Evolutionary conservation across 164 flowering plant species (phyloP).

Genomic region (Vitis labrusca): DNA sequence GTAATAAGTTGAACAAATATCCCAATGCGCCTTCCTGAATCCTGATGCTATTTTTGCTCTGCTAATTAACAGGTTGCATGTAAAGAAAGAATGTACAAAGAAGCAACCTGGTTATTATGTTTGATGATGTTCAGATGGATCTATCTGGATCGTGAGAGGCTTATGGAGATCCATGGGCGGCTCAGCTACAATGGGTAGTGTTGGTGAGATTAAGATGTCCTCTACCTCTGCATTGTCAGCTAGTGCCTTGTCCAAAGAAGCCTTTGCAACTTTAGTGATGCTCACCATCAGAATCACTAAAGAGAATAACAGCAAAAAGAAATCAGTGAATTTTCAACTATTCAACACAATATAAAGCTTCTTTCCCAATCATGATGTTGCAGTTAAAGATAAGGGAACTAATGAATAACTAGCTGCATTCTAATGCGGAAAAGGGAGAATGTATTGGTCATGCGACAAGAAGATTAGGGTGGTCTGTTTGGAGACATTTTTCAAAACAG

Average conservation of each 20-base stretch:
- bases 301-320: neutral
- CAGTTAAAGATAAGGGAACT: too few relatives aligned
- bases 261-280: slow-evolving; percentile 65
- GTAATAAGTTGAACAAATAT: too few relatives aligned
- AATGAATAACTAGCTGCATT: too few relatives aligned
- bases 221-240: slow-evolving; percentile 59
- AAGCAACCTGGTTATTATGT: slow-evolving; percentile 13
- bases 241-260: slow-evolving; percentile 72
- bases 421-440: too few relatives aligned
- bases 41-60: too few relatives aligned
- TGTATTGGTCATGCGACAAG: too few relatives aligned
- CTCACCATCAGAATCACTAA: slow-evolving; percentile 53
- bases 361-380: too few relatives aligned
- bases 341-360: too few relatives aligned
- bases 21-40: too few relatives aligned
- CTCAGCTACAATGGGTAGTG: slow-evolving; percentile 42
- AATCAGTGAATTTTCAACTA: neutral
- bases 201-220: slow-evolving; percentile 28
- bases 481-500: too few relatives aligned
- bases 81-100: slow-evolving; percentile 33
- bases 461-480: too few relatives aligned
- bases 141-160: slow-evolving; percentile 63
- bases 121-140: slow-evolving; percentile 40
- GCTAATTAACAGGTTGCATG: neutral
- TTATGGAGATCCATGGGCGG: slow-evolving; percentile 40